Evolutionary conservation across 805 yeast genomes (phyloP).

Genomic region (Limtongia smithiae): DNA sequence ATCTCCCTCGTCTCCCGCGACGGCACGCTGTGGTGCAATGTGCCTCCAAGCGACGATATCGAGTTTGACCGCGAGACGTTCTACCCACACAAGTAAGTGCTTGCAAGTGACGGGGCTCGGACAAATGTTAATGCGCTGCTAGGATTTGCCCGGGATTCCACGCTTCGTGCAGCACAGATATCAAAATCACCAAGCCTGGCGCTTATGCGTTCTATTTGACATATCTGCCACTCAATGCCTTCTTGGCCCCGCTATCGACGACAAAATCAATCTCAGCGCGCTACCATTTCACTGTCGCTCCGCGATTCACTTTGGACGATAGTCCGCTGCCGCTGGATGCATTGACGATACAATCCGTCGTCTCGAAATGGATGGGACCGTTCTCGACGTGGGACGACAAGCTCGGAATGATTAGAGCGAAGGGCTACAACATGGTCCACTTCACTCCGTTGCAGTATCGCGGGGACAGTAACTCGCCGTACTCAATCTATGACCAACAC

Average conservation of each 20-base stretch:
- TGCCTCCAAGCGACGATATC: conserved; percentile 47
- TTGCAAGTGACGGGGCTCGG: neutral
- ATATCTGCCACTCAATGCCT: conserved; percentile 42
- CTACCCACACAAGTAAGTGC: conserved; percentile 44
- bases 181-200: conserved; percentile 70
- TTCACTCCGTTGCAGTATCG: conserved; percentile 90
- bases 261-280: conserved; percentile 49
- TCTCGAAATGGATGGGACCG: conserved; percentile 89
- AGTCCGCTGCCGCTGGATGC: conserved; percentile 67
- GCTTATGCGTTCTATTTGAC: conserved; percentile 70
- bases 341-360: conserved; percentile 75
- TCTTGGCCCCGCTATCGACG: conserved; percentile 27
- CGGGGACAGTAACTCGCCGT: conserved; percentile 90
- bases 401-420: conserved; percentile 57
- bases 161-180: conserved; percentile 56
- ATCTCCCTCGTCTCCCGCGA: conserved; percentile 68
- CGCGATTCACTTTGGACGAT: conserved; percentile 58
- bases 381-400: conserved; percentile 61
- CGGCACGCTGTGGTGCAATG: conserved; percentile 71
- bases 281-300: conserved; percentile 71
- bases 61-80: conserved; percentile 57
- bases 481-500: conserved; percentile 84
- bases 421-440: conserved; percentile 94
- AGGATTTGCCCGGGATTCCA: conserved; percentile 52
- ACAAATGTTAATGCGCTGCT: neutral